A percentile compares a stretch with the other conserved stretches of the same genome.
These are phyloP conservation scores for Pleurotus sapidus DNA, from an alignment of 768 basidiomycete genomes.

Conservation along the genomic window DNA sequence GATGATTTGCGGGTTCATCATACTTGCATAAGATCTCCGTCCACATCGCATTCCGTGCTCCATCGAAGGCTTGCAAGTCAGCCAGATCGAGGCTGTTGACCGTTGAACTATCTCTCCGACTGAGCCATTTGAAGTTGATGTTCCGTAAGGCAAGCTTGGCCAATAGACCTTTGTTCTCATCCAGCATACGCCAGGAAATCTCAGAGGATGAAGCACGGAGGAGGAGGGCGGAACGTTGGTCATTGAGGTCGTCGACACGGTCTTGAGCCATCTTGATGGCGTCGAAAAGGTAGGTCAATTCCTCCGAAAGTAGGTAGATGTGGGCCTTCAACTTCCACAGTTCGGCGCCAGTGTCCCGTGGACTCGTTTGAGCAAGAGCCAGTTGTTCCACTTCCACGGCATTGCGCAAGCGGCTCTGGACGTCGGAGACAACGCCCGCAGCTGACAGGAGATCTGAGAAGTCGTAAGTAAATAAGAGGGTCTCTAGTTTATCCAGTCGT, in stretches of 20 bases:
- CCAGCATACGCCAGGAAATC: slow-evolving; percentile 91
- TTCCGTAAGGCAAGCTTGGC: slow-evolving; percentile 83
- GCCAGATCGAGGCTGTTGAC: slow-evolving; percentile 73
- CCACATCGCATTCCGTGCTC: slow-evolving; percentile 77
- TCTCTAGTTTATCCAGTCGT: slow-evolving; percentile 75
- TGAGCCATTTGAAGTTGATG: slow-evolving; percentile 80
- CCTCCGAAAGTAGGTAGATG: slow-evolving; percentile 68
- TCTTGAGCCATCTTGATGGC: slow-evolving; percentile 84
- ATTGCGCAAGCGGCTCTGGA: slow-evolving; percentile 72
- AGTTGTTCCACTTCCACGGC: slow-evolving; percentile 50
- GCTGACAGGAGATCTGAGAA: slow-evolving; percentile 74
- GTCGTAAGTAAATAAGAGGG: slow-evolving; percentile 83
- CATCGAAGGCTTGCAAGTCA: slow-evolving; percentile 84
- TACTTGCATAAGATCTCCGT: slow-evolving; percentile 85
- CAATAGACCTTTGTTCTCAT: slow-evolving; percentile 65
- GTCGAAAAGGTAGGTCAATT: slow-evolving; percentile 82
- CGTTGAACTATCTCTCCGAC: slow-evolving; percentile 84
- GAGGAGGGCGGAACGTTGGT: slow-evolving; percentile 77
- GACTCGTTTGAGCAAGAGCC: slow-evolving; percentile 33
- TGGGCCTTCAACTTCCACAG: slow-evolving; percentile 70
- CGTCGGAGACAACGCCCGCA: slow-evolving; percentile 64
- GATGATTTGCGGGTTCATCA: slow-evolving; percentile 66
- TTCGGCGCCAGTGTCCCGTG: slow-evolving; percentile 42
- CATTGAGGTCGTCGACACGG: slow-evolving; percentile 58
- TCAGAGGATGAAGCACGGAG: slow-evolving; percentile 81